These are phyloP conservation scores for Ilyonectria robusta DNA, from an alignment of 2,329 filamentous ascomycete species.

Conservation along the genomic window DNA sequence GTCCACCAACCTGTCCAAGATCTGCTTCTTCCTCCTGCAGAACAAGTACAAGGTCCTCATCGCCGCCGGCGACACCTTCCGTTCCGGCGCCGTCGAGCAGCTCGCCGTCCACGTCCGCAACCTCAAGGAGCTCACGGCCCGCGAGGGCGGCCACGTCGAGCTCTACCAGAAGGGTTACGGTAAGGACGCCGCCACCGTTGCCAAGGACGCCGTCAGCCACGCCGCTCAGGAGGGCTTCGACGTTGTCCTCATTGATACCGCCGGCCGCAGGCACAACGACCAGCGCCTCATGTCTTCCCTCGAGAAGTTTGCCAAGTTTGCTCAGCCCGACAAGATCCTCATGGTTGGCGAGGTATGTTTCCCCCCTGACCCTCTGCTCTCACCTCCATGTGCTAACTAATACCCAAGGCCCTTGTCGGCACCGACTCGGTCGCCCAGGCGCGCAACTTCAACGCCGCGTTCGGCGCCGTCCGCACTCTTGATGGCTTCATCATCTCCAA, in stretches of 20 bases:
- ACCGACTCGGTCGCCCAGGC: conserved; percentile 97
- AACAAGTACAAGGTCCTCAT: conserved; percentile 97
- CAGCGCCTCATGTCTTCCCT: conserved; percentile 95
- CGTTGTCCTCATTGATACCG: conserved; percentile 97
- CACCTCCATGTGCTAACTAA: conserved; percentile 14
- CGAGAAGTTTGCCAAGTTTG: conserved; percentile 97
- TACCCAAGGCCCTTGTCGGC: conserved; percentile 82
- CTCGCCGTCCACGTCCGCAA: conserved; percentile 96
- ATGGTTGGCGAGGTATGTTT: conserved; percentile 80
- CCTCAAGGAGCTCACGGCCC: conserved; percentile 86
- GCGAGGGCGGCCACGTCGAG: conserved; percentile 89
- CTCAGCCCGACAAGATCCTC: conserved; percentile 96
- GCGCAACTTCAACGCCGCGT: conserved; percentile 94
- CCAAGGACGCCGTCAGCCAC: conserved; percentile 90
- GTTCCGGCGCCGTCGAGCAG: conserved; percentile 96
- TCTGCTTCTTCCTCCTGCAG: conserved; percentile 97
- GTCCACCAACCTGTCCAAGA: conserved; percentile 97
- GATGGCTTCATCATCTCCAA: conserved; percentile 99
- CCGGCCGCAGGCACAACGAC: conserved; percentile 95
- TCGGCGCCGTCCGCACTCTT: conserved; percentile 83
- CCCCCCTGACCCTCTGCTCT: conserved; percentile 10
- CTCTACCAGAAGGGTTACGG: conserved; percentile 98
- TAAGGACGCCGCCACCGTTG: conserved; percentile 96
- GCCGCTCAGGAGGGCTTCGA: conserved; percentile 84
- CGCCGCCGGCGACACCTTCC: conserved; percentile 96